Conservation (phyloP, 108 stramenopile genomes). For the Cyclotella distinguenda region DNA sequence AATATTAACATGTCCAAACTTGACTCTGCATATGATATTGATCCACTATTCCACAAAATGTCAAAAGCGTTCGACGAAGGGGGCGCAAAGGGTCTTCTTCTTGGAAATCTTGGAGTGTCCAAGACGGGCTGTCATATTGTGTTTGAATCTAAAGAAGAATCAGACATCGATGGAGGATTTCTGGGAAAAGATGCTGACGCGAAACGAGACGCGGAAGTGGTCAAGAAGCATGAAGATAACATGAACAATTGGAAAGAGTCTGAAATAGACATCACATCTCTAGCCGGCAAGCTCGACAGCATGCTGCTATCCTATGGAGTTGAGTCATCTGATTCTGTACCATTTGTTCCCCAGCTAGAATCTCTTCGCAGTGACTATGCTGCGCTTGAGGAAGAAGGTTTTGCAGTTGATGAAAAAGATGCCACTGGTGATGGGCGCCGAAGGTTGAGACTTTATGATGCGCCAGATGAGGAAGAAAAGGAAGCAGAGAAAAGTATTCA, state of each 20-base stretch:
- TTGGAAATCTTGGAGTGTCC: constrained; percentile 91
- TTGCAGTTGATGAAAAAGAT: constrained; percentile 48
- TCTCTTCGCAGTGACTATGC: constrained; percentile 62
- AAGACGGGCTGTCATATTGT: constrained; percentile 84
- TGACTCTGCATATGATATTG: constrained; percentile 94
- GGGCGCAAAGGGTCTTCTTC: constrained; percentile 95
- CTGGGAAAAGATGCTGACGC: constrained; percentile 6
- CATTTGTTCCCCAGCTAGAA: constrained; percentile 81
- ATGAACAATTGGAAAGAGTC: constrained; percentile 23
- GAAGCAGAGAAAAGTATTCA: constrained; percentile 84
- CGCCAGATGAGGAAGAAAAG: constrained; percentile 68
- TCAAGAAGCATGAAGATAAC: not conserved
- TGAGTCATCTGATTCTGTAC: constrained; percentile 42
- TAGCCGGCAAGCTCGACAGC: constrained; percentile 51
- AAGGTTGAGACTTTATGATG: constrained; percentile 44
- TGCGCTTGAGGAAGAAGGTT: constrained; percentile 64
- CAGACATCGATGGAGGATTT: constrained; percentile 12
- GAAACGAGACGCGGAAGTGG: constrained; percentile 13
- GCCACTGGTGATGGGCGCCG: constrained; percentile 25
- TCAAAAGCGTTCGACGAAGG: constrained; percentile 96
- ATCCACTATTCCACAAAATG: constrained; percentile 98
- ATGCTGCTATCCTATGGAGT: constrained; percentile 38
- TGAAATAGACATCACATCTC: constrained; percentile 64
- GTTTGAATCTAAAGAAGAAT: constrained; percentile 78
- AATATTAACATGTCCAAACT: constrained; percentile 88